These are phyloP conservation scores for Aspergillus proliferans DNA, from an alignment of 2,329 filamentous ascomycete species.

Conservation along the genomic window DNA sequence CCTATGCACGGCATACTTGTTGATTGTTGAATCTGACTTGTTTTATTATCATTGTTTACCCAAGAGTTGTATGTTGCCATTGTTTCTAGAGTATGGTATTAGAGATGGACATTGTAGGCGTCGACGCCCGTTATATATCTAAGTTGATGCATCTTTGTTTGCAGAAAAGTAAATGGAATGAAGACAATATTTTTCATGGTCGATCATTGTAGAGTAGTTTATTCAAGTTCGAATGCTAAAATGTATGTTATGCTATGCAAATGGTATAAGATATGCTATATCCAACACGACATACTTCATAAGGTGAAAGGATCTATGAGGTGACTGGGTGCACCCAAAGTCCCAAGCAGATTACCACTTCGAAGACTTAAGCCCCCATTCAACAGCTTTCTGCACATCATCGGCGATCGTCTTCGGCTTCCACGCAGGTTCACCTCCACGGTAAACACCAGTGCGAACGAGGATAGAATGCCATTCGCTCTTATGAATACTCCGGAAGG, in stretches of 20 bases:
- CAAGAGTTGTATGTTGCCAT: conserved; percentile 2
- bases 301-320: background rate
- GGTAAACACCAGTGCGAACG: conserved; percentile 74
- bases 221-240: no score
- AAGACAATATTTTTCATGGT: no score
- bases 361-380: conserved; percentile 63
- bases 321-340: no score
- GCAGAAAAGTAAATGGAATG: no score
- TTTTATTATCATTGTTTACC: conserved; percentile 4
- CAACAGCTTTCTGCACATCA: conserved; percentile 69
- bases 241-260: no score
- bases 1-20: conserved; percentile 10
- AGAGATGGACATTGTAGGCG: conserved; percentile 7
- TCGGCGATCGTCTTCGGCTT: conserved; percentile 61
- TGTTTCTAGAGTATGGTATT: conserved; percentile 5
- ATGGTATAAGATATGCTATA: no score
- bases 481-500: conserved; percentile 59
- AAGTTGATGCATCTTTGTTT: no score
- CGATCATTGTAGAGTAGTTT: no score
- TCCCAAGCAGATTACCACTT: conserved; percentile 23
- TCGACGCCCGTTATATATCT: conserved; percentile 1
- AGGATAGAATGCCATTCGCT: conserved; percentile 73
- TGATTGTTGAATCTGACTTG: conserved; percentile 15
- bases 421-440: conserved; percentile 51
- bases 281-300: background rate